phyloP scores from a whole-genome alignment of 1,284 basidiomycete species.

The Kwoniella shivajii region DNA sequence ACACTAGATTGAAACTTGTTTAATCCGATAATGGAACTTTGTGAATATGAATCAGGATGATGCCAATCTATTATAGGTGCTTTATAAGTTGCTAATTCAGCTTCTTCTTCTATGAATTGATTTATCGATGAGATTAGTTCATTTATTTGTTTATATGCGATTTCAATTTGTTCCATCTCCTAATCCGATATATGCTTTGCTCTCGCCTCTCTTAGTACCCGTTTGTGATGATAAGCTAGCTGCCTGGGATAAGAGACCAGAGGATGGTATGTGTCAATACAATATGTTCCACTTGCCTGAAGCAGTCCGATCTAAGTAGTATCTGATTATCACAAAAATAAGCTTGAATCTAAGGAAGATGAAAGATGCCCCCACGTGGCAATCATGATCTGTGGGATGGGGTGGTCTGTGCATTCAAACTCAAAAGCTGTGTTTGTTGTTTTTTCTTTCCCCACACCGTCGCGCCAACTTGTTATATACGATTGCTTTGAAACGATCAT shows the following conservation, averaged over 20 bases:
- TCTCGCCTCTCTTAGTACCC: too few relatives aligned
- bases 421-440: background rate
- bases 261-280: too few relatives aligned
- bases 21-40: constrained; percentile 36
- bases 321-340: too few relatives aligned
- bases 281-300: too few relatives aligned
- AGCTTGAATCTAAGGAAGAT: too few relatives aligned
- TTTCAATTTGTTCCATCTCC: constrained; percentile 14
- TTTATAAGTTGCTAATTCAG: constrained; percentile 25
- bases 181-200: too few relatives aligned
- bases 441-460: background rate
- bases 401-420: too few relatives aligned
- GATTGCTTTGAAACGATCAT: background rate
- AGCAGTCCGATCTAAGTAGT: too few relatives aligned
- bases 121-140: constrained; percentile 9
- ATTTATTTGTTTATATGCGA: constrained; percentile 11
- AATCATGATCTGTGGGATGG: too few relatives aligned
- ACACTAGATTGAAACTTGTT: constrained; percentile 36
- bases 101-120: constrained; percentile 15
- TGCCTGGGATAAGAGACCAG: too few relatives aligned
- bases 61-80: constrained; percentile 47
- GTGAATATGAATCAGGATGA: constrained; percentile 39
- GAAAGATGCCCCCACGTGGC: too few relatives aligned
- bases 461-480: background rate
- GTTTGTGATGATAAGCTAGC: too few relatives aligned